Base-by-base conservation (phyloP, 176 grass and related monocot species). In the Aechmea fasciata region DNA sequence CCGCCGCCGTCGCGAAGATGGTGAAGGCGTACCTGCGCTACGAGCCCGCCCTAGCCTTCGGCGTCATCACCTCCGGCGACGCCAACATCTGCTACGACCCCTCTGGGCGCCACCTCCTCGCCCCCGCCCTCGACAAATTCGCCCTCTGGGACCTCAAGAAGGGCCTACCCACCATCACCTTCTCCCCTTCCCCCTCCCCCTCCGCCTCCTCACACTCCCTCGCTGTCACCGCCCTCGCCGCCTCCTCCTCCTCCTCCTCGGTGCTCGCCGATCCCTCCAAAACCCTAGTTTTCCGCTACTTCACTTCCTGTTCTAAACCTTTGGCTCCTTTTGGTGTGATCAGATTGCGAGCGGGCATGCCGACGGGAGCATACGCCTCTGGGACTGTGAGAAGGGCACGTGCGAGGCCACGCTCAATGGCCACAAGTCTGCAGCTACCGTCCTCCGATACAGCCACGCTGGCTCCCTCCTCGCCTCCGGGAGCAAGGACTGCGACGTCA, bases 1-100 rank as follows among this genome's bases (percentile, higher is more conserved):
- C 73, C 81, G 79, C 74, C 75, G 28, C 77, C 81, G 79, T 71
- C 75, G 66, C 57, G 67, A 41, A 41, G 33, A 96, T 96, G 92
- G 92, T 91, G 81, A 96, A 89, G 78, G 81, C 88, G n/a, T 96
- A 96, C 69, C 88, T 96, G 24, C 92, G 88, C 11, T 96, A 96
- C 88, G 85, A 89, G 67, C 92, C 81, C 63, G 81, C 83, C 10
- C 68, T 82, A 70, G 64, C 85, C 71, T 96, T 96, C 64, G 92
- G 92, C 19, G 88, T 96, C 9, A 80, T 96, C 14, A 76, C 76
- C 10, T 91, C 92, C 12, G 73, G 85, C 29, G 88, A 96, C 24
- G 82, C 81, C 26, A 96, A 96, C 79, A 85, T 96, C 67, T 72
- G 50, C 52, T 91, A 96, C 57, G 88, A 96, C 25, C 85, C 88